Evolutionary conservation across 1,284 basidiomycete genomes (phyloP).

Genomic region (Cutaneotrichosporon dermatis): DNA sequence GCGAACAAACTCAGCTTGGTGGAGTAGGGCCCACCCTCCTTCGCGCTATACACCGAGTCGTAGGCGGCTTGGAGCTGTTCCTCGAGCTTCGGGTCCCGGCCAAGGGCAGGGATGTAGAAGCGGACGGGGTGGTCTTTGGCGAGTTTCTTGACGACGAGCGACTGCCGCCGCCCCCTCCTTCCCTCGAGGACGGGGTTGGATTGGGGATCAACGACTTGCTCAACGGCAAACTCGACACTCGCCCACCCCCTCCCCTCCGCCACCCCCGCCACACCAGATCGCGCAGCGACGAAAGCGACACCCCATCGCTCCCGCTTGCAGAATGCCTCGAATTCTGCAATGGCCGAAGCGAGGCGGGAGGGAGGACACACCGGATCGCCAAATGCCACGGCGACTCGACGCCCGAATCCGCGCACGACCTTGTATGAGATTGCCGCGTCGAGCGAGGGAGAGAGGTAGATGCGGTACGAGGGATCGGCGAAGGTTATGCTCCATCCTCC

Average conservation of each 20-base stretch:
- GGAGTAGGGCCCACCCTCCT: slow-evolving; percentile 16
- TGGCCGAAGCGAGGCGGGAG: not conserved
- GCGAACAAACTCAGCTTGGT: slow-evolving; percentile 18
- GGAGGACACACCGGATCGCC: slow-evolving; percentile 12
- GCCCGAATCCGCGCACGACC: not conserved
- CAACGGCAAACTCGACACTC: slow-evolving; percentile 11
- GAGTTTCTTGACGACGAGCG: slow-evolving; percentile 7
- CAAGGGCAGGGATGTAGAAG: slow-evolving; percentile 10
- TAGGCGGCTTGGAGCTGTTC: slow-evolving; percentile 13
- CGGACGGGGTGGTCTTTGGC: slow-evolving; percentile 7
- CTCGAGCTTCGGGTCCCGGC: slow-evolving; percentile 8
- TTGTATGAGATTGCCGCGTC: slow-evolving; percentile 16
- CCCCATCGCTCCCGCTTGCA: slow-evolving; percentile 3
- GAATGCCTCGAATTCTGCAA: slow-evolving; percentile 7
- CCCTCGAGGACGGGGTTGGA: slow-evolving; percentile 13
- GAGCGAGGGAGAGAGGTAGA: slow-evolving; percentile 9
- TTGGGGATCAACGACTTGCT: slow-evolving; percentile 14
- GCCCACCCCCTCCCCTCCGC: slow-evolving; percentile 5
- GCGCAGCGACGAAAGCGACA: slow-evolving; percentile 11
- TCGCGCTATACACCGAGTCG: slow-evolving; percentile 10
- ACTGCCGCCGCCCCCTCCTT: slow-evolving; percentile 7
- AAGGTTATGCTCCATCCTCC: slow-evolving; percentile 20
- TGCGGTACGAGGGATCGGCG: slow-evolving; percentile 13
- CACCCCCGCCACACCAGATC: not conserved
- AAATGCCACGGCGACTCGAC: slow-evolving; percentile 10